Percentiles rank a stretch among this genome's conserved stretches.
Conservation (phyloP, 352 stramenopile species). For the Phytophthora aleatoria region DNA sequence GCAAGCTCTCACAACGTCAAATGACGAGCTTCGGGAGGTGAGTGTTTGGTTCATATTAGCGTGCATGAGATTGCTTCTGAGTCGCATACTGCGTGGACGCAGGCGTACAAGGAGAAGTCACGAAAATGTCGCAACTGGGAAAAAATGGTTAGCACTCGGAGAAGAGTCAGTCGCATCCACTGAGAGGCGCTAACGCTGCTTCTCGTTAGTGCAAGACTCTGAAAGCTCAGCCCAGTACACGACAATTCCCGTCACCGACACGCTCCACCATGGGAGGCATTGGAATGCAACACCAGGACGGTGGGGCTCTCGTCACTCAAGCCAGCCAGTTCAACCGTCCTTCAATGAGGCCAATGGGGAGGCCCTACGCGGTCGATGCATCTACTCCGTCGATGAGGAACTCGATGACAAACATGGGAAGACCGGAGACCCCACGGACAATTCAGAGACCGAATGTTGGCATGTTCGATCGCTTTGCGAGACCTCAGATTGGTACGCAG, state of each 20-base stretch:
- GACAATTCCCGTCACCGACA: constrained; percentile 68
- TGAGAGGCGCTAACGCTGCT: constrained; percentile 2
- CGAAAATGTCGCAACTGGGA: constrained; percentile 88
- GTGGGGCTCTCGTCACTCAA: constrained; percentile 33
- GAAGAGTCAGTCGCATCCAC: background rate
- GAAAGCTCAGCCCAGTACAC: constrained; percentile 51
- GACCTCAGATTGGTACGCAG: constrained; percentile 61
- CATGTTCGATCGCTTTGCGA: constrained; percentile 68
- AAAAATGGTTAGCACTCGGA: constrained; percentile 69
- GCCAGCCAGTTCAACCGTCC: constrained; percentile 54
- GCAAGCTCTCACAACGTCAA: constrained; percentile 67
- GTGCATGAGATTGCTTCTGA: background rate
- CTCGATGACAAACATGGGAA: constrained; percentile 34
- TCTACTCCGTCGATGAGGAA: constrained; percentile 33
- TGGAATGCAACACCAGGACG: constrained; percentile 40
- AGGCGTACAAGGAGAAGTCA: constrained; percentile 90
- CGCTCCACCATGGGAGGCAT: constrained; percentile 43
- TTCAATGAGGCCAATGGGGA: constrained; percentile 44
- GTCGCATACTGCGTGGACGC: background rate
- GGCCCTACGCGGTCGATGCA: constrained; percentile 29
- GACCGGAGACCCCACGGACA: constrained; percentile 49
- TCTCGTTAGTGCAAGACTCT: constrained; percentile 66
- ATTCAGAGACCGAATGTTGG: constrained; percentile 55
- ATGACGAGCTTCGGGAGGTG: constrained; percentile 82
- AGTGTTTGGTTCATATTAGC: background rate